phyloP scores from a whole-genome alignment of 805 yeast genomes.

The Candida maesae region DNA sequence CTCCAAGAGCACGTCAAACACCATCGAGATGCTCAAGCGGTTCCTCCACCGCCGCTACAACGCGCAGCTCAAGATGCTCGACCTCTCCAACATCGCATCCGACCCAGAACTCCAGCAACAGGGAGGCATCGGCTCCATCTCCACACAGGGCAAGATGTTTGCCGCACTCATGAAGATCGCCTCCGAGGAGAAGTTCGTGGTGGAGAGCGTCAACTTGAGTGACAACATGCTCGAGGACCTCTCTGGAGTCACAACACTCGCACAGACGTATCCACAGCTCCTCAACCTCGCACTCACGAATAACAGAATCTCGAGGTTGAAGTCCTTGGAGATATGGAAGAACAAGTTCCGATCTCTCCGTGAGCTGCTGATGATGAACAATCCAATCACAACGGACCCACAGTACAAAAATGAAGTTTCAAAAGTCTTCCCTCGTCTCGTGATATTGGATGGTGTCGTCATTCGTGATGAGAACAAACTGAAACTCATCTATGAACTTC shows the following conservation, averaged over 20 bases:
- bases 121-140: constrained; percentile 53
- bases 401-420: constrained; percentile 58
- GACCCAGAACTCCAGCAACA: constrained; percentile 57
- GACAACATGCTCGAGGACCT: constrained; percentile 64
- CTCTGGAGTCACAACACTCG: constrained; percentile 53
- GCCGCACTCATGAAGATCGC: constrained; percentile 88
- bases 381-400: constrained; percentile 58
- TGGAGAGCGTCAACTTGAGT: constrained; percentile 70
- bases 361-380: constrained; percentile 74
- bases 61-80: constrained; percentile 58
- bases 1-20: constrained; percentile 33
- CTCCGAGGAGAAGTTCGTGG: constrained; percentile 42
- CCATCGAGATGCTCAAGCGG: constrained; percentile 58
- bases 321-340: constrained; percentile 68
- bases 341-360: constrained; percentile 69
- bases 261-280: constrained; percentile 70
- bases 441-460: constrained; percentile 71
- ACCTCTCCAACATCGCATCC: constrained; percentile 58
- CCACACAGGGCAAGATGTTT: constrained; percentile 76
- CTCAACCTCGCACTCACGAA: constrained; percentile 77
- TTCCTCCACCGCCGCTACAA: constrained; percentile 69
- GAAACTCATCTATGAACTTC: constrained; percentile 47
- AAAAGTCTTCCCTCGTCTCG: constrained; percentile 72
- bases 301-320: constrained; percentile 59
- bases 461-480: constrained; percentile 72